Base-by-base conservation (phyloP, 192 early-diverging fungal genomes). In the Cladochytrium replicatum region DNA sequence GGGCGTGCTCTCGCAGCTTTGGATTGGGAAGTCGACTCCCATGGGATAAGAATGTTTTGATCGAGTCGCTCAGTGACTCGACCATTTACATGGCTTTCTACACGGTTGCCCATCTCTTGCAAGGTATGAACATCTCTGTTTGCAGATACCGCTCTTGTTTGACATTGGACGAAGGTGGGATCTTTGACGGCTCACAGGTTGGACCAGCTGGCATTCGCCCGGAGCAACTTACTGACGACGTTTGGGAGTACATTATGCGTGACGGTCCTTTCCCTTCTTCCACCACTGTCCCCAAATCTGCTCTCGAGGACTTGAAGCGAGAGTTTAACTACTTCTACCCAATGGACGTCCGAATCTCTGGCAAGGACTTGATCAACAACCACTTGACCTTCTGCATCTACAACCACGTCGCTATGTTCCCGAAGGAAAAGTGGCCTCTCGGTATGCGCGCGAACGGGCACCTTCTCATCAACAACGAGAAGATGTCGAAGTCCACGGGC, bases 21-120 rank as follows among this genome's bases (percentile, higher is more conserved):
- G 96, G 96, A 30, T 78, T 99, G 43, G 96, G 96, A 43, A 81
- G 77, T 51, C 83, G 74, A 44, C 65, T 99, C 43, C 96, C 96
- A 8, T 97, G 93, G 92, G 93, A 99, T 57, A 69, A 71, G 27
- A 71, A 83, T 54, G 90, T 77, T 67, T 67, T 99, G 60, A 90
- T 99, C 51, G 96, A 99, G 73, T 90, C 88, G 30, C 74, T 99
- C 19, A 87, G 83, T 13, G 96, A 99, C 61, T 99, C 96, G 17
- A 99, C 96, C 22, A 96, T 99, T 51, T 99, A 99, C 70, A 99
- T 99, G 96, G 89, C 96, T 27, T 99, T 97, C 77, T 99, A 99
- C 77, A 96, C 96, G 13, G 82, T 99, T 27, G 80, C 91, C 4
- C 89, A 90, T 58, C 65, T 93, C 49, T 72, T 99, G 17, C 95